Base-by-base conservation (phyloP, 169 alveolate genomes). In the Plasmodium yoelii region DNA sequence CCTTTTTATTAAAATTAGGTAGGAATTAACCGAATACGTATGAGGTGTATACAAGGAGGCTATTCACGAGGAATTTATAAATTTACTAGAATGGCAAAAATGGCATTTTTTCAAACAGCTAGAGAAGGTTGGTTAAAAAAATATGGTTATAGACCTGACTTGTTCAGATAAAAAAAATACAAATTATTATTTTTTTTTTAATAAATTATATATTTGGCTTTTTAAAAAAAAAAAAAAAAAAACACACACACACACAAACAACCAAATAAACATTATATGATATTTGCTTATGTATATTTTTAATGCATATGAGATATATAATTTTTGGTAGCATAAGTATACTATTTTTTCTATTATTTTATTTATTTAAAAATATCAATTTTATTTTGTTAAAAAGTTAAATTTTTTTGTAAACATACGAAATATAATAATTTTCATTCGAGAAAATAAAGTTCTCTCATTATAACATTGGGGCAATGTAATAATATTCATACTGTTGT, bases 101-200 rank as follows among this genome's bases (percentile, higher is more conserved):
- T 95, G 96, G 96, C 96, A 13, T 94, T 95, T 88, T 89, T 72
- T 49, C 97, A 95, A 86, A 94, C 94, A 26, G 96, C 95, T 15
- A 59, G 97, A 47, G 97, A 95, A 82, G 97, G 97, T 51, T 95
- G 97, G 97, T 93, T 95, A 56, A 88, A 88, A 80, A 87, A 88
- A 46, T 95, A 93, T 80, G 97, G 97, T 39, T 94, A 92, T 72
- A 26, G 96, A 44, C 95, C 96, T 65, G 96, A 94, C 73, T 65
- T 94, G 60, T 94, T 94, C 86, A 42, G 96, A 69, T 93, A 87
- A 91, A 19, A 57, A 12, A 5, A 65, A 24, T 34, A 18, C 6
- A 60, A 26, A 22, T 13, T 49, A 22, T 13, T 46, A 18, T 19
- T 7, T 73, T 59, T 67, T 39, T 28, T 26, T 57, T 64, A 42